Evolutionary conservation across 768 basidiomycete genomes (phyloP), one percentile per base, ranked within the genome.

Genomic region (Amanita muscaria): DNA sequence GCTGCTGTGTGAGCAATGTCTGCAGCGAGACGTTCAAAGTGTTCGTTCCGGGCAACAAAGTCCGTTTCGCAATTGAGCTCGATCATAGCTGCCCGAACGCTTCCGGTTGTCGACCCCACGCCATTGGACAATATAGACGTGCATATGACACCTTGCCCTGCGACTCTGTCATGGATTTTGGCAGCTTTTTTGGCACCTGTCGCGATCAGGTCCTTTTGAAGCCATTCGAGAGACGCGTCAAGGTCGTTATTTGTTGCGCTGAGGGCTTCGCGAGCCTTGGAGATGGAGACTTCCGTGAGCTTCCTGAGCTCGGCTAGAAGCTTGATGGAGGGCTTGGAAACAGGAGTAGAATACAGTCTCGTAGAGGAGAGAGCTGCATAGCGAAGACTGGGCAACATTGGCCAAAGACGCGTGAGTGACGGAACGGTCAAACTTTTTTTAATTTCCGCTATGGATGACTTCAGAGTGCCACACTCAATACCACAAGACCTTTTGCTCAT

Each of bases 41-140:
- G 68, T 47, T 83, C 77, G 54, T 89, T 93, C 51, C 88, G 67
- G 18, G 81, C 88, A 22, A 98, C 93, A 59, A 96, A 98, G 66
- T 98, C 93, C 42, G 93, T 96, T 67, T 98, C 93, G 67, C 93
- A 97, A 53, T 88, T 89, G 49, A 96, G 69, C 62, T 98, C 93
- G 46, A 97, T 68, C 76, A 96, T 85, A 15, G 84, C 80, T 9
- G 86, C 90, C 29, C 88, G 77, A 27, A 87, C 63, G 30, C 75
- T 70, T 1, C 71, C 72, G 15, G 60, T 60, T 5, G 63, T 61
- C 25, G 64, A 51, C 14, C 69, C 70, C 16, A 65, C 64, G 12
- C 83, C 87, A 11, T 73, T 67, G 14, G 86, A 80, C 18, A 94
- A 72, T 9, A 89, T 63, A 34, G 78, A 80, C n/a, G 85, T 68